Percentiles rank a stretch among this genome's conserved stretches.
Conservation (phyloP, 306 rosid species). For the Cucumis melo region DNA sequence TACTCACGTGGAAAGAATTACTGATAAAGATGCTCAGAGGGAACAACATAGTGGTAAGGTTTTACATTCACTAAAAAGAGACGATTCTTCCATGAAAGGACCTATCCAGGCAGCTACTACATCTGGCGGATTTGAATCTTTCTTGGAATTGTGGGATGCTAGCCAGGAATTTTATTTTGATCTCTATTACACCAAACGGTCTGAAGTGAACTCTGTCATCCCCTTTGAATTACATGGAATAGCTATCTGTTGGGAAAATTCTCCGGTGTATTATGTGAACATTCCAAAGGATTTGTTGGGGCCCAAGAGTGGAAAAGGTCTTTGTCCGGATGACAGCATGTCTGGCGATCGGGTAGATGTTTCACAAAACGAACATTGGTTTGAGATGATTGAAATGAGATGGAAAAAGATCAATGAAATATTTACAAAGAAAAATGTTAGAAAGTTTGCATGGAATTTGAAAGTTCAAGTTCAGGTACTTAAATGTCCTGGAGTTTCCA, state of each 20-base stretch:
- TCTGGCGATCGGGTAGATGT: constrained; percentile 24
- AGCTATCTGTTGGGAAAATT: constrained; percentile 86
- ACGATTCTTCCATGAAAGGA: constrained; percentile 36
- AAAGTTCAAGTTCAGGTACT: constrained; percentile 83
- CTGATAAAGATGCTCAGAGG: constrained; percentile 16
- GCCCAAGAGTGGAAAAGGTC: constrained; percentile 32
- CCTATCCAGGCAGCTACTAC: constrained; percentile 54
- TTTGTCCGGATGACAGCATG: constrained; percentile 19
- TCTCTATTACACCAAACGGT: constrained; percentile 59
- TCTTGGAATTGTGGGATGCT: constrained; percentile 74
- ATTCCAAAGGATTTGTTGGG: constrained; percentile 70
- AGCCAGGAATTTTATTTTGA: constrained; percentile 65
- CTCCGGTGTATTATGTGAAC: constrained; percentile 74
- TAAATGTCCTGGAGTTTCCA: constrained; percentile 54
- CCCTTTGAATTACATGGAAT: constrained; percentile 75
- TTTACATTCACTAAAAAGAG: constrained; percentile 20
- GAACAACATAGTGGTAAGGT: constrained; percentile 18
- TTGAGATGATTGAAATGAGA: constrained; percentile 37
- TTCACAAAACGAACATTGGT: constrained; percentile 32
- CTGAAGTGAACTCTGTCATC: constrained; percentile 46
- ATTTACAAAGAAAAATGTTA: constrained; percentile 42
- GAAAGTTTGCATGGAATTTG: constrained; percentile 77
- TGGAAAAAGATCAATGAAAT: constrained; percentile 67
- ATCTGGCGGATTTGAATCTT: constrained; percentile 74
- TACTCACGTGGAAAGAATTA: constrained; percentile 19